A percentile compares a stretch with the other conserved stretches of the same genome.
Evolutionary conservation across 257 asterid genomes (phyloP).

Genomic region (Penstemon eatonii): DNA sequence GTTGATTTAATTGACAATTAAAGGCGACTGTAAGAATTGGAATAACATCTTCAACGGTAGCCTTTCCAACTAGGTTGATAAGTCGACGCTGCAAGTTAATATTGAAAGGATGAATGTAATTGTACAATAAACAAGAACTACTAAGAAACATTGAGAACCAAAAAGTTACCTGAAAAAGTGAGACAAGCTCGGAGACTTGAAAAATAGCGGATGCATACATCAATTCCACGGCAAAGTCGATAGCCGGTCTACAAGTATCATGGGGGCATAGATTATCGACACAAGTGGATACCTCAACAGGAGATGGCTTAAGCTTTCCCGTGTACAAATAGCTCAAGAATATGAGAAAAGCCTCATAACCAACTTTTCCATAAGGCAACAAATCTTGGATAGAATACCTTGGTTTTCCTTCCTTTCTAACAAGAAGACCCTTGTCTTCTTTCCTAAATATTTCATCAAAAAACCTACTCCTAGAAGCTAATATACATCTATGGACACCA

Average conservation of each 20-base stretch:
- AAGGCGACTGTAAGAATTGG: slow-evolving; percentile 56
- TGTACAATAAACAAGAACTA: neutral
- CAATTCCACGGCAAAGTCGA: slow-evolving; percentile 57
- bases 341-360: slow-evolving; percentile 56
- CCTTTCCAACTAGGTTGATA: slow-evolving; percentile 56
- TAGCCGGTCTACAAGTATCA: slow-evolving; percentile 64
- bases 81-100: slow-evolving; percentile 60
- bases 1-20: slow-evolving; percentile 53
- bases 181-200: slow-evolving; percentile 63
- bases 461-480: slow-evolving; percentile 64
- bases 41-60: slow-evolving; percentile 58
- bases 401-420: slow-evolving; percentile 41
- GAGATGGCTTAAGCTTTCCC: slow-evolving; percentile 63
- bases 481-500: slow-evolving; percentile 63
- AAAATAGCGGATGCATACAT: slow-evolving; percentile 65
- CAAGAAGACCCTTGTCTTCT: slow-evolving; percentile 33
- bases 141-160: neutral
- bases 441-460: slow-evolving; percentile 46
- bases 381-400: slow-evolving; percentile 46
- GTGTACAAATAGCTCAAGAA: slow-evolving; percentile 66
- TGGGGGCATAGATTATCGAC: slow-evolving; percentile 54
- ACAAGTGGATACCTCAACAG: slow-evolving; percentile 62
- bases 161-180: slow-evolving; percentile 57
- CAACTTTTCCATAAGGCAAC: slow-evolving; percentile 65
- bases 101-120: slow-evolving; percentile 15